phyloP scores from a whole-genome alignment of 257 asterid species.

The Nyctanthes arbortristis region DNA sequence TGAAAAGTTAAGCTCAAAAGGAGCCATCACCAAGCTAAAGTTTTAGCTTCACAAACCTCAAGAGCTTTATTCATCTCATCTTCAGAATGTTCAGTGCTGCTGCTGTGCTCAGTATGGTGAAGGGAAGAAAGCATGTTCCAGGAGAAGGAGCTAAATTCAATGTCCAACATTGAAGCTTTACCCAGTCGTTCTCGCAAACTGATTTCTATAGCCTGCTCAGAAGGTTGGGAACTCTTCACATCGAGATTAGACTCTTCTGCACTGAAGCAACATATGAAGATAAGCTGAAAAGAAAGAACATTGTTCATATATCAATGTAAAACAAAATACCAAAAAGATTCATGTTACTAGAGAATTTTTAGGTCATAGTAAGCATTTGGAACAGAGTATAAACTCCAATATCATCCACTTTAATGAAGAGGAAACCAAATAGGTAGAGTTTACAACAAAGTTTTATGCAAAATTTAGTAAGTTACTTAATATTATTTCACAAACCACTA shows the following conservation, averaged over 20 bases:
- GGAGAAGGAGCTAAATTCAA: conserved; percentile 75
- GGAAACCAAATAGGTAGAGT: not conserved
- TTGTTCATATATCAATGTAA: not conserved
- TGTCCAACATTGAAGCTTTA: conserved; percentile 78
- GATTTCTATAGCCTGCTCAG: conserved; percentile 66
- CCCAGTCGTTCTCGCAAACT: conserved; percentile 93
- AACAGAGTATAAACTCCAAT: not conserved
- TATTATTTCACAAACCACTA: not conserved
- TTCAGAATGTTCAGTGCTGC: conserved; percentile 87
- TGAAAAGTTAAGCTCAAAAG: conserved; percentile 15
- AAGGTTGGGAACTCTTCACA: conserved; percentile 43
- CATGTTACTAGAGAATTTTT: conserved; percentile 4
- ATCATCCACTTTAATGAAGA: not conserved
- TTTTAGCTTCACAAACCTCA: conserved; percentile 54
- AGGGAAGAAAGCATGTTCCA: conserved; percentile 89
- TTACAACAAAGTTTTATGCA: not conserved
- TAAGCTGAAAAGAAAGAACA: conserved; percentile 5
- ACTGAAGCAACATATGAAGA: conserved; percentile 44
- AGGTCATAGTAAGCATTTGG: conserved; percentile 11
- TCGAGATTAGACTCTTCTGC: conserved; percentile 54
- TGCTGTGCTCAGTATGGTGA: conserved; percentile 86
- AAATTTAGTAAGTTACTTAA: not conserved
- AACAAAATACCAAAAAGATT: not conserved
- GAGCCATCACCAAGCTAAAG: conserved; percentile 11
- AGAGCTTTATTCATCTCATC: conserved; percentile 85